Conservation (phyloP, 1,139 yeast genomes). For the Suhomyces taliae region DNA sequence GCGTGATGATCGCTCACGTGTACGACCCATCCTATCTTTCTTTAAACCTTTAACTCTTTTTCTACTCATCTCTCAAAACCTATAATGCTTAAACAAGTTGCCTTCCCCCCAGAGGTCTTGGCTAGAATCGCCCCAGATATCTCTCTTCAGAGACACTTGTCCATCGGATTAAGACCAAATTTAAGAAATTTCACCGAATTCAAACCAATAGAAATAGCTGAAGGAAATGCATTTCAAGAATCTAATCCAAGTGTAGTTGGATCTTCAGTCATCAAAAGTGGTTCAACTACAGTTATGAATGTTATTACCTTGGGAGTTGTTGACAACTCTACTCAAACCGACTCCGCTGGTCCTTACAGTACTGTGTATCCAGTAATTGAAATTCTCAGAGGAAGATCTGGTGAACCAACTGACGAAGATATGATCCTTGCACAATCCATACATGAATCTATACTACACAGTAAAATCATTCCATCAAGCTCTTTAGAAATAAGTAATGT, state of each 20-base stretch:
- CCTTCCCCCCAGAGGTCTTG: conserved; percentile 78
- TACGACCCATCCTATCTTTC: neutral
- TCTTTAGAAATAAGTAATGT: conserved; percentile 46
- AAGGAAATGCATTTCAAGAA: conserved; percentile 36
- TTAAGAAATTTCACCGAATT: conserved; percentile 72
- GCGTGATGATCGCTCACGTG: neutral
- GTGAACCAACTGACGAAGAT: conserved; percentile 90
- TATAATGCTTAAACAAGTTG: conserved; percentile 32
- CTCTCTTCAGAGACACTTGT: conserved; percentile 74
- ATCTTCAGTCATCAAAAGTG: conserved; percentile 69
- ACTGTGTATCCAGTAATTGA: conserved; percentile 79
- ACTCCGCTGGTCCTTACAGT: conserved; percentile 26
- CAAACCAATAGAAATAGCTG: conserved; percentile 52
- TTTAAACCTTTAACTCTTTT: neutral
- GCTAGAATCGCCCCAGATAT: conserved; percentile 86
- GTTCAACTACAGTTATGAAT: conserved; percentile 74
- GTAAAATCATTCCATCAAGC: conserved; percentile 49
- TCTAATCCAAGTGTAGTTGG: conserved; percentile 53
- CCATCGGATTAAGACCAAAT: conserved; percentile 72
- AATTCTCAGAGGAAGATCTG: conserved; percentile 69
- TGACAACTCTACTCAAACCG: conserved; percentile 22
- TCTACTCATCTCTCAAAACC: conserved; percentile 7
- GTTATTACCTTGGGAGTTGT: conserved; percentile 71
- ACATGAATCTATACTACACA: conserved; percentile 57
- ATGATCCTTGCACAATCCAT: conserved; percentile 74